These are phyloP conservation scores for Penicillium coffeae DNA, from an alignment of 495 filamentous ascomycete species.

Conservation along the genomic window DNA sequence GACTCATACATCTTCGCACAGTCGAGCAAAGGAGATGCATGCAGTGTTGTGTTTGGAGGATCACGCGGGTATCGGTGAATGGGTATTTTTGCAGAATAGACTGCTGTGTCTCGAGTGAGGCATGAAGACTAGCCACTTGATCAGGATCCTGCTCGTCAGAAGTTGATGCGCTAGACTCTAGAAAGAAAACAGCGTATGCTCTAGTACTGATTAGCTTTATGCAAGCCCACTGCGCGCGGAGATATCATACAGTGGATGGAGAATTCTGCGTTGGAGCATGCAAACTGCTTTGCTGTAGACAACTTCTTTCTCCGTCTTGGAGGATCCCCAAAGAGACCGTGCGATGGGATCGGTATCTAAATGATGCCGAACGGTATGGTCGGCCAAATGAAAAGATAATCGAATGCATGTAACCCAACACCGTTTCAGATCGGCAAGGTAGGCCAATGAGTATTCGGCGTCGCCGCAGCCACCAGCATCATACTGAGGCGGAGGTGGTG, in stretches of 20 bases:
- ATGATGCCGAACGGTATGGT: slow-evolving; percentile 23
- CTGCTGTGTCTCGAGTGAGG: slow-evolving; percentile 13
- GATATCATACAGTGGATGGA: slow-evolving; percentile 21
- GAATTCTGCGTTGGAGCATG: slow-evolving; percentile 20
- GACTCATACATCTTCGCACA: slow-evolving; percentile 26
- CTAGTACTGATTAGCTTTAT: slow-evolving; percentile 10
- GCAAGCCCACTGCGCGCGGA: not conserved
- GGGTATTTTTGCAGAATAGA: slow-evolving; percentile 25
- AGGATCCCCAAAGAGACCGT: slow-evolving; percentile 17
- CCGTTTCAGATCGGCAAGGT: slow-evolving; percentile 22
- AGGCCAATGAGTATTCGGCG: slow-evolving; percentile 29
- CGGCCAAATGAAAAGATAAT: slow-evolving; percentile 26
- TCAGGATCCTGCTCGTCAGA: not conserved
- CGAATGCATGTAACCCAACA: slow-evolving; percentile 30
- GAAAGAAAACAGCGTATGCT: slow-evolving; percentile 27
- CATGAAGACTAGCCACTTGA: not conserved
- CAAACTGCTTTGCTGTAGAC: slow-evolving; percentile 25
- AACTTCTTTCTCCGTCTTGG: slow-evolving; percentile 27
- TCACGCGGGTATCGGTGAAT: slow-evolving; percentile 21
- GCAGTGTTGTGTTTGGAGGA: slow-evolving; percentile 27
- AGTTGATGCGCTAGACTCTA: slow-evolving; percentile 19
- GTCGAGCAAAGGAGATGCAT: slow-evolving; percentile 26
- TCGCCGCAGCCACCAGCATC: slow-evolving; percentile 11
- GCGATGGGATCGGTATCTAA: slow-evolving; percentile 20
- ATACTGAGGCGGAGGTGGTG: slow-evolving; percentile 29